Evolutionary conservation across 192 early-diverging fungal genomes (phyloP), one percentile per base, ranked within the genome.

Genomic region (Anaeromyces robustus): DNA sequence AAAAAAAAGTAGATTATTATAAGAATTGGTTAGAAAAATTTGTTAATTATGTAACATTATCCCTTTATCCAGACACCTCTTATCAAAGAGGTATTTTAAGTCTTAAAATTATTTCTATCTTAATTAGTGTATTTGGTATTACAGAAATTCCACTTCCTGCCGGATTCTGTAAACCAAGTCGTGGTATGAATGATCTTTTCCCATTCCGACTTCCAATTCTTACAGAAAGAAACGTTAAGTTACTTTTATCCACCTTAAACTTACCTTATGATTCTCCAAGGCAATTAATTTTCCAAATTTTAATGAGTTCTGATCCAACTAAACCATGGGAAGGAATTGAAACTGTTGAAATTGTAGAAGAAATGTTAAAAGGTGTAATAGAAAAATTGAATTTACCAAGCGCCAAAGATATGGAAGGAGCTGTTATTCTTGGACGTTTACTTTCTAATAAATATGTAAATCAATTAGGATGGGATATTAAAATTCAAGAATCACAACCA

Each of bases 41-140:
- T n/a, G 26, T 68, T 11, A 68, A 68, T 26, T 68, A 68, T n/a
- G 52, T 68, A 0, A 68, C 26, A 5, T 26, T 68, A 17, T 89
- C 91, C 0, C 79, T 95, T n/a, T 94, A 91, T 39, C 94, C 94
- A 19, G 93, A 93, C 31, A 86, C 90, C 16, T 91, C 92, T 29
- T 94, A 90, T 81, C 92, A 92, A 79, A 88, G 94, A 29, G 88
- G 90, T 14, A 90, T 89, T 11, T 89, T 88, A 18, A 87, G 87
- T 30, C 82, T 95, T 22, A 81, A 86, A 18, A 83, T 94, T 18
- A 80, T 94, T 37, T 79, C 82, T 29, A 59, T 88, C 3, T 82
- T 90, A 19, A 85, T 89, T 78, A 88, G 86, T 78, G 82, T 84
- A 2, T 92, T 89, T 84, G 90, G 90, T 29, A 84, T 90, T 30